Base-by-base conservation (phyloP, 1,284 basidiomycete genomes). In the Peniophora sp. region DNA sequence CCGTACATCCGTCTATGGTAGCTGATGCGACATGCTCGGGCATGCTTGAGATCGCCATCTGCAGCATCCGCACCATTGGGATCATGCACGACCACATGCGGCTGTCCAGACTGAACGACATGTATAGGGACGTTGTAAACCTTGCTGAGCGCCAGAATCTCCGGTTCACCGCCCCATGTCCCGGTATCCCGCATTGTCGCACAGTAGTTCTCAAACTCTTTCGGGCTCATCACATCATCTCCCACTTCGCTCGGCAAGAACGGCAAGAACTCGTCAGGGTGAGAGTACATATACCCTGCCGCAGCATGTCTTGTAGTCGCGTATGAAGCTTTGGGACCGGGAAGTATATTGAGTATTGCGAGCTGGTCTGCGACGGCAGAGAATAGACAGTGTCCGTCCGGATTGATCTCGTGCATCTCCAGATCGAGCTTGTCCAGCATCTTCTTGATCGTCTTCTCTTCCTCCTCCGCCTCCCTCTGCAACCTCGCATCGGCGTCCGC, bases 101-200 rank as follows among this genome's bases (percentile, higher is more conserved):
- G 96, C 27, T 75, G 75, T 0, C 86, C 87, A 1, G 82, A 79
- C 64, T 99, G 97, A 17, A 98, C 76, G 50, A 99, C 89, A 65
- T 97, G 87, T 51, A 99, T 96, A 0, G 93, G 89, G 24, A 94
- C 73, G 49, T 82, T 74, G 66, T 83, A 97, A n/a, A 85, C 84
- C 50, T 86, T 77, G 59, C 88, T 87, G 10, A 99, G 72, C 0
- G 97, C 97, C 58, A 92, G 74, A 45, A 99, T 94, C 75, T 99
- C 97, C 2, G 94, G 95, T 68, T 99, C 93, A 36, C 97, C 97
- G 45, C 97, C 97, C 97, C 97, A 99, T 32, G 85, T 79, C 9
- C 83, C 89, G 9, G 93, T 96, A 60, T 86, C 77, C 47, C 85
- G 83, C 18, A 99, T 84, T 10, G 78, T 76, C 54, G 73, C 69